A percentile compares a stretch with the other conserved stretches of the same genome.
Evolutionary conservation across 2,329 filamentous ascomycete species (phyloP).

Genomic region (Fusarium falciforme): DNA sequence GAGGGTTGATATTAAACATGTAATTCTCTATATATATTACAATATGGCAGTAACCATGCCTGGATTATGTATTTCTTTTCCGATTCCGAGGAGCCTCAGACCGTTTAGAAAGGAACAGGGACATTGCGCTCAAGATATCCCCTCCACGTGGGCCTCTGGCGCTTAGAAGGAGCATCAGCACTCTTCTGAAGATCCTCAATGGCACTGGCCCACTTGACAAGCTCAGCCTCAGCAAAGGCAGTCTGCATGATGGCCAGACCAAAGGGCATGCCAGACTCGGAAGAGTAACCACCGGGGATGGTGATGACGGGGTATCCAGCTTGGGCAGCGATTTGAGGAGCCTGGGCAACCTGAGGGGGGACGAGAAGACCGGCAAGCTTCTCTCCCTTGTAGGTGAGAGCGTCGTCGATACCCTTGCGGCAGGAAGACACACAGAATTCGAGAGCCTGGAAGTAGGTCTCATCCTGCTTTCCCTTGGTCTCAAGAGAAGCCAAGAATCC

Average conservation of each 20-base stretch:
- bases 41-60: background rate
- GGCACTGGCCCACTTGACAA: slow-evolving; percentile 72
- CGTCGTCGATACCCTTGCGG: slow-evolving; percentile 77
- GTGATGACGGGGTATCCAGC: slow-evolving; percentile 81
- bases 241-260: slow-evolving; percentile 69
- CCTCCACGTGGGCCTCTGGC: slow-evolving; percentile 63
- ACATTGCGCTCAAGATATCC: slow-evolving; percentile 61
- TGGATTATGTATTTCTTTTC: background rate
- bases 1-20: background rate
- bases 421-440: slow-evolving; percentile 68
- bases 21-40: background rate
- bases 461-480: slow-evolving; percentile 70
- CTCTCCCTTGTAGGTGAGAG: slow-evolving; percentile 61
- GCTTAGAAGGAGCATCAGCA: slow-evolving; percentile 56
- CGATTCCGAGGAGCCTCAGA: background rate
- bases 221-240: slow-evolving; percentile 67
- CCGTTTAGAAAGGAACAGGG: slow-evolving; percentile 49
- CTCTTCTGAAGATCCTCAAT: slow-evolving; percentile 68
- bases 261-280: slow-evolving; percentile 68
- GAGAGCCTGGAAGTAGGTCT: slow-evolving; percentile 75
- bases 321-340: slow-evolving; percentile 77
- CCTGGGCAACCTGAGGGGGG: slow-evolving; percentile 75
- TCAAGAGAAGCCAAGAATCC: slow-evolving; percentile 72
- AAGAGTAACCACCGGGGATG: slow-evolving; percentile 70
- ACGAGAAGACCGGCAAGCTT: slow-evolving; percentile 73